Percentiles rank a stretch among this genome's conserved stretches.
phyloP scores from a whole-genome alignment of 441 rosid species.

The Populus trichocarpa region DNA sequence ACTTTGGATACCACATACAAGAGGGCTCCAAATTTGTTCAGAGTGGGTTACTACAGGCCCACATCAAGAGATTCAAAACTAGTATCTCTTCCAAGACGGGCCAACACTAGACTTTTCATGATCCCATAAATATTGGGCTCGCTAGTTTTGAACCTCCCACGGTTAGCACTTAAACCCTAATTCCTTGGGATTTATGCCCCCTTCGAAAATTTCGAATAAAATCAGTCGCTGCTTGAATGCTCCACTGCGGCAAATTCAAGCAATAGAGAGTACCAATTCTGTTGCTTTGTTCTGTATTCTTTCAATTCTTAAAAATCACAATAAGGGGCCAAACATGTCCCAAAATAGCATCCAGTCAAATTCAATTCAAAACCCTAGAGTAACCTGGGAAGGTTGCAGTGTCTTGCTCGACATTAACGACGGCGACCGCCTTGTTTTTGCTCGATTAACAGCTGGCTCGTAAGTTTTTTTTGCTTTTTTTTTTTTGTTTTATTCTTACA shows the following conservation, averaged over 20 bases:
- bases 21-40: not conserved
- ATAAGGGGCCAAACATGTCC: conserved; percentile 9
- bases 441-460: conserved; percentile 78
- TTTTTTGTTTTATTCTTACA: not conserved
- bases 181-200: not conserved
- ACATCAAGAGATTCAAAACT: not conserved
- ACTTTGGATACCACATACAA: not conserved
- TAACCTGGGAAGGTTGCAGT: conserved; percentile 87
- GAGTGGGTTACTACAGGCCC: not conserved
- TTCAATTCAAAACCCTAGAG: conserved; percentile 35
- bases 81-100: not conserved
- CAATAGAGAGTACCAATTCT: not conserved
- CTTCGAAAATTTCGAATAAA: not conserved
- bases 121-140: not conserved
- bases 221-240: not conserved
- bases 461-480: conserved; percentile 23
- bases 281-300: not conserved
- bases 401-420: conserved; percentile 90
- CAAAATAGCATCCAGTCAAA: not conserved
- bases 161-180: not conserved
- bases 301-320: not conserved
- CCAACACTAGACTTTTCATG: not conserved
- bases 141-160: not conserved
- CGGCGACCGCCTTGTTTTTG: conserved; percentile 87
- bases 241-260: not conserved